These are phyloP conservation scores for Calonectria pseudoreteaudii DNA, from an alignment of 2,329 filamentous ascomycete species.

Conservation along the genomic window DNA sequence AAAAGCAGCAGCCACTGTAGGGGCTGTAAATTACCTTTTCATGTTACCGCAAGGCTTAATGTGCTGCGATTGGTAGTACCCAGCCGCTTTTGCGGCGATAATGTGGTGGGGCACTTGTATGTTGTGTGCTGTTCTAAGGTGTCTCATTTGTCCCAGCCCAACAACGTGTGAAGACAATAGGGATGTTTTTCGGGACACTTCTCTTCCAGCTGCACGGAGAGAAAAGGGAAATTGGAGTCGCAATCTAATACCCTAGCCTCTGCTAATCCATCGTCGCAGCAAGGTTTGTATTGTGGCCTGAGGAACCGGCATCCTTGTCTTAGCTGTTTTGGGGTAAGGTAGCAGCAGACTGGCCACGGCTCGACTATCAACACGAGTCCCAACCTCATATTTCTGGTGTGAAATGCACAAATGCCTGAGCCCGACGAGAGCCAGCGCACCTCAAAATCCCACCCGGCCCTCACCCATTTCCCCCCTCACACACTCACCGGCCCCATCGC, in stretches of 20 bases:
- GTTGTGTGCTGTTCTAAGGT: background rate
- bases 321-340: slow-evolving; percentile 41
- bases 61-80: background rate
- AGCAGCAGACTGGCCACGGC: slow-evolving; percentile 28
- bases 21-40: background rate
- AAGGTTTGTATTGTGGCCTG: slow-evolving; percentile 23
- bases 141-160: background rate
- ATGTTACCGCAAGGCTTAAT: background rate
- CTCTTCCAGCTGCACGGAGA: background rate
- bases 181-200: background rate
- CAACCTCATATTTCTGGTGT: slow-evolving; percentile 47
- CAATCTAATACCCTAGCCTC: background rate
- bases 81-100: background rate
- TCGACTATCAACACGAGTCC: slow-evolving; percentile 32
- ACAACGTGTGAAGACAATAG: background rate
- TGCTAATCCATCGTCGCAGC: background rate
- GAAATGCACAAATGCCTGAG: slow-evolving; percentile 46
- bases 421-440: slow-evolving; percentile 18
- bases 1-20: background rate
- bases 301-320: slow-evolving; percentile 26
- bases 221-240: background rate
- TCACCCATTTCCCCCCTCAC: slow-evolving; percentile 28
- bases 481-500: slow-evolving; percentile 16
- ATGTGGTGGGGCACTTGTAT: background rate
- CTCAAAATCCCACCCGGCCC: slow-evolving; percentile 31